phyloP scores from a whole-genome alignment of 1,139 yeast species.

The Scheffersomyces lignicola region DNA sequence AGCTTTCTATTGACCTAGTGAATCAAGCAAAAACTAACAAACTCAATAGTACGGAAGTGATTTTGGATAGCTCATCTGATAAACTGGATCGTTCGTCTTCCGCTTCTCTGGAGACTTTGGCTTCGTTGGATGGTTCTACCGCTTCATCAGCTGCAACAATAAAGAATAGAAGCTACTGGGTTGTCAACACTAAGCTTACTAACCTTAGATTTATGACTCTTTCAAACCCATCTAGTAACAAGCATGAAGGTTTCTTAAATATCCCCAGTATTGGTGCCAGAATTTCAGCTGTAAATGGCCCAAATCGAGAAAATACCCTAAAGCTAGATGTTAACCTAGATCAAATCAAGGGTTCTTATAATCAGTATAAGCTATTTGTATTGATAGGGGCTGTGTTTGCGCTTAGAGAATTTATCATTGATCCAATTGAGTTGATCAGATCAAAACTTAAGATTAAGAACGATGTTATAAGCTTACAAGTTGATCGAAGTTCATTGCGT shows the following conservation, averaged over 20 bases:
- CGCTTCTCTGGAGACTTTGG: slow-evolving; percentile 13
- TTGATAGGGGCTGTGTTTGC: slow-evolving; percentile 56
- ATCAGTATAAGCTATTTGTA: slow-evolving; percentile 51
- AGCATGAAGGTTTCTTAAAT: neutral
- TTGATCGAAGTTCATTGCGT: no score
- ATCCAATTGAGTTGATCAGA: slow-evolving; percentile 30
- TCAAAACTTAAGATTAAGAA: slow-evolving; percentile 19
- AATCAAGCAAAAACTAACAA: no score
- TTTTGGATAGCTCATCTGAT: no score
- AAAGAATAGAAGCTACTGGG: slow-evolving; percentile 1
- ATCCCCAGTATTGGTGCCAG: slow-evolving; percentile 10
- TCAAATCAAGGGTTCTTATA: slow-evolving; percentile 35
- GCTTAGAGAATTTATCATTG: slow-evolving; percentile 45
- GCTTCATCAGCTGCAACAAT: neutral
- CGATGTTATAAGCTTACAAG: neutral
- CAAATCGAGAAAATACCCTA: slow-evolving; percentile 9
- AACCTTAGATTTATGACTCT: slow-evolving; percentile 10
- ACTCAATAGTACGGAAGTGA: no score
- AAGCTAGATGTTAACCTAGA: slow-evolving; percentile 15
- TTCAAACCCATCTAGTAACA: slow-evolving; percentile 3
- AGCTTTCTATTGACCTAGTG: slow-evolving; percentile 5
- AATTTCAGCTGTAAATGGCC: slow-evolving; percentile 8
- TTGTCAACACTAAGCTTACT: slow-evolving; percentile 7
- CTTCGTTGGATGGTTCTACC: slow-evolving; percentile 5
- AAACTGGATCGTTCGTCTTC: no score